These are phyloP conservation scores for Choanephora cucurbitarum DNA, from an alignment of 371 early-diverging fungal genomes.

Conservation along the genomic window DNA sequence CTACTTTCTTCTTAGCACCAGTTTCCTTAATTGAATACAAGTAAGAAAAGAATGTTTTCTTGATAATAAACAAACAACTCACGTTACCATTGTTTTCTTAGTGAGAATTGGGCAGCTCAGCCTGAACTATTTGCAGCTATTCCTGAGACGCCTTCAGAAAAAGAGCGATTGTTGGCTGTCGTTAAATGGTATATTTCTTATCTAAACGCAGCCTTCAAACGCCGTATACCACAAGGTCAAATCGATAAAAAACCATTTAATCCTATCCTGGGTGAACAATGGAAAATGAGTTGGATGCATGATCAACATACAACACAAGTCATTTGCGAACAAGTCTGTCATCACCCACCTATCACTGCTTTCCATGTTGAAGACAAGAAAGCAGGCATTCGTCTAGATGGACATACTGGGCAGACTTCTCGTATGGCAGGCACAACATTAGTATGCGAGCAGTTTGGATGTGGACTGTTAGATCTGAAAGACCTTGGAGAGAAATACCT, in stretches of 20 bases:
- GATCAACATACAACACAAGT: conserved; percentile 56
- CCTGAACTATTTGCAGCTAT: conserved; percentile 73
- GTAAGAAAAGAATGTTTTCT: conserved; percentile 46
- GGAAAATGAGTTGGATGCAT: conserved; percentile 44
- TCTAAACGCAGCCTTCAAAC: conserved; percentile 66
- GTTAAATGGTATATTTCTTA: conserved; percentile 79
- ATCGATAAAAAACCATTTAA: conserved; percentile 85
- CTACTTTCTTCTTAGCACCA: conserved; percentile 72
- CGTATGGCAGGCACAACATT: conserved; percentile 44
- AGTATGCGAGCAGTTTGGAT: conserved; percentile 48
- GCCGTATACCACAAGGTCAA: conserved; percentile 50
- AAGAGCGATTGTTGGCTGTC: conserved; percentile 66
- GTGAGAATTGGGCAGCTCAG: conserved; percentile 73
- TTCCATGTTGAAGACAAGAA: conserved; percentile 67
- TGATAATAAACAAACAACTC: background rate
- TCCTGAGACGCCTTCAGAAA: conserved; percentile 54
- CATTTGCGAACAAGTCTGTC: conserved; percentile 73
- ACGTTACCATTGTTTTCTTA: conserved; percentile 19
- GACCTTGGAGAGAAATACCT: conserved; percentile 41
- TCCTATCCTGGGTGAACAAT: conserved; percentile 83
- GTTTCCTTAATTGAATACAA: conserved; percentile 77
- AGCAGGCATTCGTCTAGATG: conserved; percentile 66
- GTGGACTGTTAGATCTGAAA: conserved; percentile 10
- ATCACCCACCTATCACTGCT: conserved; percentile 75
- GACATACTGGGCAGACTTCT: conserved; percentile 65